Base-by-base conservation (phyloP, 148 eudicot species). In the Persicaria maculosa region DNA sequence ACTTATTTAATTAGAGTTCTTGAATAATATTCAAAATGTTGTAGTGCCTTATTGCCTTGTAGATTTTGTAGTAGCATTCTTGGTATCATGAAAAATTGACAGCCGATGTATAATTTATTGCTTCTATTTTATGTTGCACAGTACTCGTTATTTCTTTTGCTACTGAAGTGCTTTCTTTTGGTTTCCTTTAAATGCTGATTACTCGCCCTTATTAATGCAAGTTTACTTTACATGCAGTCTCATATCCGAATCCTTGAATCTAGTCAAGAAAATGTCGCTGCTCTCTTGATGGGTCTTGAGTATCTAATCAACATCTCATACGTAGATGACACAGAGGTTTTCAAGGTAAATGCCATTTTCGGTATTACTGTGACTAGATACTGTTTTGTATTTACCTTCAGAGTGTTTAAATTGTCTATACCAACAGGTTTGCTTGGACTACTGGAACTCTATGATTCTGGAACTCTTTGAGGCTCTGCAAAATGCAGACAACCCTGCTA, bases 311-410 rank as follows among this genome's bases (percentile, higher is more conserved):
- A 80, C 83, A 96, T 90, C 78, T 96, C 97, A 5, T 96, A 90
- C 68, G 99, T 96, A 36, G 99, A 96, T 84, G 99, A 96, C 80
- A 96, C 94, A 0, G 99, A 96, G 83, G 99, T 96, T 65, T 96
- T 96, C 72, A 96, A 96, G 95, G 99, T 96, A 36, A 46, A 0
- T 77, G 47, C 1, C 54, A 25, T 15, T 44, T 19, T 31, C 19
- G 52, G 3, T 4, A n/a, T 55, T 57, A 43, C 7, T 43, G 16
- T 74, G 14, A 20, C 16, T n/a, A 20, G 53, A 47, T 19, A 74
- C 65, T 73, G 31, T 12, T 72, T 12, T 9, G 19, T 46, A 16
- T 22, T 40, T 61, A 65, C 70, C 70, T 36, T 15, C 9, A 43
- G 1, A n/a, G 70, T 65, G 19, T 65, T 43, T 57, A 31, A 43